Evolutionary conservation across 1,284 basidiomycete species (phyloP).

Genomic region (Apiotrichum brassicae): DNA sequence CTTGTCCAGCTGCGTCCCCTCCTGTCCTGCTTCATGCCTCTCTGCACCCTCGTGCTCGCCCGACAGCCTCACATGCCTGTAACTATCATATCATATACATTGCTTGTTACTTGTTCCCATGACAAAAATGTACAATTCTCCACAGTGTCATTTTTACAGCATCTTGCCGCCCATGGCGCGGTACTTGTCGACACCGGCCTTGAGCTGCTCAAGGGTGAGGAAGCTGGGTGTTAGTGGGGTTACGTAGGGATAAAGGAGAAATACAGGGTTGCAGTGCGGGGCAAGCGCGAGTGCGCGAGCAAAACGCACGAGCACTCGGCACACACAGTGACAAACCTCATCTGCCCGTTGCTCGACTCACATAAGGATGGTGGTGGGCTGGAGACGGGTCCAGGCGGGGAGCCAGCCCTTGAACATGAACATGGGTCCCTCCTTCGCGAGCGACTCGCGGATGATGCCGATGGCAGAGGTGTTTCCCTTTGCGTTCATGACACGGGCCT

Average conservation of each 20-base stretch:
- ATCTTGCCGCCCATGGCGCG: conserved; percentile 26
- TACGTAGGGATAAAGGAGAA: not conserved
- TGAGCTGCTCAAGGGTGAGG: conserved; percentile 63
- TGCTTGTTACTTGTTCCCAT: too few species aligned
- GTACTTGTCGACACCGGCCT: conserved; percentile 37
- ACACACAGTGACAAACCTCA: too few species aligned
- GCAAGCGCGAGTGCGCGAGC: too few species aligned
- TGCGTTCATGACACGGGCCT: conserved; percentile 83
- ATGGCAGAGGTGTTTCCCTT: conserved; percentile 71
- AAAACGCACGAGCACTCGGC: too few species aligned
- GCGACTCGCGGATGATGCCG: conserved; percentile 62
- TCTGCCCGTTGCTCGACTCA: conserved; percentile 16
- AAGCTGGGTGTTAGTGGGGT: conserved; percentile 54
- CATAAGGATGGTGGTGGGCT: conserved; percentile 56
- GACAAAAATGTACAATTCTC: too few species aligned
- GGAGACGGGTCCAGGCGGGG: conserved; percentile 64
- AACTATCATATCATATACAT: too few species aligned
- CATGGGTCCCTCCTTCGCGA: conserved; percentile 71
- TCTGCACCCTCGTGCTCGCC: too few species aligned
- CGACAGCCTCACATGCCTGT: too few species aligned
- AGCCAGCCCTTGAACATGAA: conserved; percentile 88
- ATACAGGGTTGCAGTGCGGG: too few species aligned
- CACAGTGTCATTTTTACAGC: too few species aligned
- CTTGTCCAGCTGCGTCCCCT: too few species aligned
- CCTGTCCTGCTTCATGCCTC: too few species aligned